Evolutionary conservation across 140 eudicot species (phyloP).

Genomic region (Senecio squalidus): DNA sequence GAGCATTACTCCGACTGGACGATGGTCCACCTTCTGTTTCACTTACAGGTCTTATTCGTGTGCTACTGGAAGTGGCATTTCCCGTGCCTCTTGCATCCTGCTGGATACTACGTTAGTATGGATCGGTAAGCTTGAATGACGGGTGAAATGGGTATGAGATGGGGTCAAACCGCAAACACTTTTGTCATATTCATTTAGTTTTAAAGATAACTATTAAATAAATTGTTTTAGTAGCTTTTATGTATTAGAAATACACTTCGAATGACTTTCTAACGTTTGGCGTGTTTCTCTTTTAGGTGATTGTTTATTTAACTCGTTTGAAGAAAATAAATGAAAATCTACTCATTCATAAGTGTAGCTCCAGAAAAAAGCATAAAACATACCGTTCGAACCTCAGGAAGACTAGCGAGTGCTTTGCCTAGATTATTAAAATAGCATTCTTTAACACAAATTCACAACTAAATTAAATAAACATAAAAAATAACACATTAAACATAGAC

Average conservation of each 20-base stretch:
- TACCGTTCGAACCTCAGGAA: conserved; percentile 32
- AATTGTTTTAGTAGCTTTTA: not conserved
- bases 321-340: not conserved
- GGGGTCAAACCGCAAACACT: not conserved
- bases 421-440: conserved; percentile 6
- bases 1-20: conserved; percentile 23
- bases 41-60: conserved; percentile 13
- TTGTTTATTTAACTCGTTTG: not conserved
- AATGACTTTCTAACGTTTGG: not conserved
- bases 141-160: not conserved
- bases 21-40: conserved; percentile 28
- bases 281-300: not conserved
- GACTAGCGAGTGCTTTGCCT: conserved; percentile 35
- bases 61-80: conserved; percentile 20
- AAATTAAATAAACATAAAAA: not conserved
- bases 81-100: conserved; percentile 29
- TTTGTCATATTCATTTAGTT: not conserved
- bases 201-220: too few species aligned
- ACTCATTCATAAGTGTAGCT: not conserved
- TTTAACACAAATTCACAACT: not conserved
- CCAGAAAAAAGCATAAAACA: conserved; percentile 15
- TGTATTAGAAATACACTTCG: not conserved
- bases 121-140: not conserved
- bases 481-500: not conserved
- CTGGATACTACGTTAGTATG: conserved; percentile 10